Base-by-base conservation (phyloP, 371 early-diverging fungal species). In the Massospora cicadina region DNA sequence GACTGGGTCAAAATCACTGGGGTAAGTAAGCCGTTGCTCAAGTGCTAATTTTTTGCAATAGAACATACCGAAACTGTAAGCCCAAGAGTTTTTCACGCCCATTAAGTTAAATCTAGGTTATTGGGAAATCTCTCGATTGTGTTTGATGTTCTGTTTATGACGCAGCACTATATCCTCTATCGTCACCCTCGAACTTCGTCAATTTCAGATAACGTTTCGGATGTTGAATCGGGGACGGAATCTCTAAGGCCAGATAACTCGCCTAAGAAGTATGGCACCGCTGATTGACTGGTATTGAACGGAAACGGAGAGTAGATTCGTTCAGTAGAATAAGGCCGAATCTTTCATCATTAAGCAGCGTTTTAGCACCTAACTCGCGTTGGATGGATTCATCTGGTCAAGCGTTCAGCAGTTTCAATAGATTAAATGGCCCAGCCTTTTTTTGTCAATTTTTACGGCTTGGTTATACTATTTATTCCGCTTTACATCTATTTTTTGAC, bases 61-160 rank as follows among this genome's bases (percentile, higher is more conserved):
- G 79, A 74, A 77, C 43, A 75, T 76, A 25, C 75, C 75, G 0
- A 79, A 81, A 68, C 69, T 78, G 79, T 79, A 75, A 73, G 75
- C 67, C 33, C 26, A 43, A 29, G 17, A 53, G n/a, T 62, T 2
- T 60, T 17, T 65, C 12, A 23, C 62, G 21, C 5, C 30, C 13
- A 13, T 26, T 10, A 60, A 2, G 30, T 23, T 30, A 30, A 12
- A 21, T 58, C 80, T 59, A 85, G 84, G 72, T 74, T 84, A 67
- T 72, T 95, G 25, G 91, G 91, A 0, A 72, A 90, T 65, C 71
- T 84, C 30, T 83, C 87, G 26, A 85, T 95, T 27, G 74, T 72
- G 1, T 93, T 94, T 69, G 91, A 93, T 63, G 33, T 87, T 21
- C 53, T 91, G 17, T 95, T 95, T 66, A 82, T 95, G 65, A 54